phyloP scores from a whole-genome alignment of 768 basidiomycete genomes.

The Suillus lakei region DNA sequence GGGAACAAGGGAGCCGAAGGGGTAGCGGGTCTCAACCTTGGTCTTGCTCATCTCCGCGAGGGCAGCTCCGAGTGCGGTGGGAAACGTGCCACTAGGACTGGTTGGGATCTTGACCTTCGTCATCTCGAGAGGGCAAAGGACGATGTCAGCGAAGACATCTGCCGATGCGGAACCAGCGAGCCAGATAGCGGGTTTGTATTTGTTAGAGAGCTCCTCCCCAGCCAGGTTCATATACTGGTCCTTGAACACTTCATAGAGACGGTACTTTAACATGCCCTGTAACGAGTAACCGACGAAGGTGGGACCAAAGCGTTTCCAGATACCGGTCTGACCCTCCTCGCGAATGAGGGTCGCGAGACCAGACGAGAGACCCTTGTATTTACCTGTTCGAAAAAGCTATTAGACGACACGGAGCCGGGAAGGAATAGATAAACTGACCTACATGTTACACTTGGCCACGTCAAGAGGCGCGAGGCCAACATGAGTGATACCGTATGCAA shows the following conservation, averaged over 20 bases:
- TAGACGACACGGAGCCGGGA: background rate
- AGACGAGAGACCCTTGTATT: constrained; percentile 69
- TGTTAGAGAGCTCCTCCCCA: constrained; percentile 77
- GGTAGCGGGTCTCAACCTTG: constrained; percentile 76
- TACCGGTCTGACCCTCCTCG: constrained; percentile 83
- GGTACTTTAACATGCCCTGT: constrained; percentile 99
- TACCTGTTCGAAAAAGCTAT: constrained; percentile 50
- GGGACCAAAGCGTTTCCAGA: constrained; percentile 95
- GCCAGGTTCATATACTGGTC: constrained; percentile 89
- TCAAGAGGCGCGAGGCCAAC: constrained; percentile 88
- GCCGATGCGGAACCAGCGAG: constrained; percentile 93
- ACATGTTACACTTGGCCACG: constrained; percentile 93
- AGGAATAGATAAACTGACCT: constrained; percentile 49
- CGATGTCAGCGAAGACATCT: constrained; percentile 95
- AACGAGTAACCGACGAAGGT: constrained; percentile 93
- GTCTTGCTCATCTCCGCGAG: constrained; percentile 68
- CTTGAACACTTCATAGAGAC: constrained; percentile 98
- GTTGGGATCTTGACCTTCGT: constrained; percentile 92
- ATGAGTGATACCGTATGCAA: constrained; percentile 89
- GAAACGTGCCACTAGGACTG: constrained; percentile 75
- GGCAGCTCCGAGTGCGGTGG: constrained; percentile 72
- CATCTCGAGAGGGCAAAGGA: constrained; percentile 95
- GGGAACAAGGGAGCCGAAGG: constrained; percentile 84
- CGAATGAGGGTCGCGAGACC: constrained; percentile 68
- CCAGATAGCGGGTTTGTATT: constrained; percentile 93